Conservation (phyloP, 257 asterid genomes). For the Solanum etuberosum region DNA sequence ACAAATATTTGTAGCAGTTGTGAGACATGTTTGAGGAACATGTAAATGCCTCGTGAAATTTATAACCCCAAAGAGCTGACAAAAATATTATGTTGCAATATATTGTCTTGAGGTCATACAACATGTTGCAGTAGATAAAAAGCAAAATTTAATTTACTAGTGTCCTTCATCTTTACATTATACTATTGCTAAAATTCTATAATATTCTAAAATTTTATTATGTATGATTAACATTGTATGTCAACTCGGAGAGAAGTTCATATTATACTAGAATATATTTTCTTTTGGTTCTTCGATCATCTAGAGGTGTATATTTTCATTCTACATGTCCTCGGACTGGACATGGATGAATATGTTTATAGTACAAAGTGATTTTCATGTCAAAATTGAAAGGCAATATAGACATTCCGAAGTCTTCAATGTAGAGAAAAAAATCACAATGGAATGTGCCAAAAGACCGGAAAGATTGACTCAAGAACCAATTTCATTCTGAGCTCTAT, state of each 20-base stretch:
- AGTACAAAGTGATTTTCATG: too few species aligned
- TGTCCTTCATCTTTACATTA: background rate
- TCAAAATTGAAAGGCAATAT: too few species aligned
- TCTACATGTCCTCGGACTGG: too few species aligned
- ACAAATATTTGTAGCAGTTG: too few species aligned
- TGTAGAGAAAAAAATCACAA: too few species aligned
- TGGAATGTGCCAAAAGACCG: background rate
- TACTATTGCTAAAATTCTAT: background rate
- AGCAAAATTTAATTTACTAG: background rate
- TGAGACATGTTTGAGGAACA: too few species aligned
- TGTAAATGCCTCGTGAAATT: background rate
- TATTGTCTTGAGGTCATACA: background rate
- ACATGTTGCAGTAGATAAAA: background rate
- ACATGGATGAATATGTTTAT: too few species aligned
- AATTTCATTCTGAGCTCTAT: background rate
- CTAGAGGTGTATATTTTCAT: background rate
- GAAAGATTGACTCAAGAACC: background rate
- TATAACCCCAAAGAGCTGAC: background rate
- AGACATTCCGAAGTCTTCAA: too few species aligned
- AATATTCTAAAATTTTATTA: background rate
- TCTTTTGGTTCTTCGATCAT: background rate
- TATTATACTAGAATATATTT: too few species aligned
- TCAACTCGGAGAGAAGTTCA: too few species aligned
- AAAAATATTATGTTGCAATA: background rate
- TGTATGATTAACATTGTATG: background rate